Conservation (phyloP, 1,284 basidiomycete species). For the Cystobasidiaceae sp. region DNA sequence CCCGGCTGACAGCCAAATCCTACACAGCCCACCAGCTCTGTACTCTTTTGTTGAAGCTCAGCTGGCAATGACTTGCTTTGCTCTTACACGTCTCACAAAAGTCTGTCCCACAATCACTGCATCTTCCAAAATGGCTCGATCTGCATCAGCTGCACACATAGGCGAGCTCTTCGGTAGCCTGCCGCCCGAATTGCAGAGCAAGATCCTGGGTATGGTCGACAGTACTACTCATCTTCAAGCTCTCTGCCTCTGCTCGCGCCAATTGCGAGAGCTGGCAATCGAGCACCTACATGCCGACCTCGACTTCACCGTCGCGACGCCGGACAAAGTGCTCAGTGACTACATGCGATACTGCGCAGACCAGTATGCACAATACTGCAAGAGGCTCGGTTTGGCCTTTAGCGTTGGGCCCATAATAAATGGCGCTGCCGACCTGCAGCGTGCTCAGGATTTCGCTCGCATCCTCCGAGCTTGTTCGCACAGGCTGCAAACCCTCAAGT, state of each 20-base stretch:
- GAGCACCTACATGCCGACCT: not conserved
- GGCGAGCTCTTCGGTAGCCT: not conserved
- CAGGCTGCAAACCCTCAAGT: not conserved
- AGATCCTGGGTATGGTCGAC: not conserved
- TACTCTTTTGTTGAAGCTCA: too few relatives aligned
- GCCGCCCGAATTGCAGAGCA: constrained; percentile 6
- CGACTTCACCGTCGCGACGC: not conserved
- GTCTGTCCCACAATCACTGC: too few relatives aligned
- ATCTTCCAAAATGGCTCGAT: too few relatives aligned
- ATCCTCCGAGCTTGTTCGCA: not conserved
- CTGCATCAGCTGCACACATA: too few relatives aligned
- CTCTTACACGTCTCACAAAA: too few relatives aligned
- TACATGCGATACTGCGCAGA: not conserved
- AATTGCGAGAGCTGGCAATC: not conserved
- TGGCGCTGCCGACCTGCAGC: not conserved
- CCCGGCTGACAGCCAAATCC: too few relatives aligned
- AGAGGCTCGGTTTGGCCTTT: not conserved
- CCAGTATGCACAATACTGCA: constrained; percentile 1
- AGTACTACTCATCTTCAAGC: not conserved
- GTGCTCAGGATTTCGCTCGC: not conserved
- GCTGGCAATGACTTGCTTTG: too few relatives aligned
- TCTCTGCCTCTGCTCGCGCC: not conserved
- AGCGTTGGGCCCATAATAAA: not conserved
- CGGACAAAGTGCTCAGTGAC: not conserved
- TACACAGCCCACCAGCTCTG: too few relatives aligned